A percentile compares a stretch with the other conserved stretches of the same genome.
phyloP scores from a whole-genome alignment of 2,329 filamentous ascomycete genomes.

The Tolypocladium inflatum region DNA sequence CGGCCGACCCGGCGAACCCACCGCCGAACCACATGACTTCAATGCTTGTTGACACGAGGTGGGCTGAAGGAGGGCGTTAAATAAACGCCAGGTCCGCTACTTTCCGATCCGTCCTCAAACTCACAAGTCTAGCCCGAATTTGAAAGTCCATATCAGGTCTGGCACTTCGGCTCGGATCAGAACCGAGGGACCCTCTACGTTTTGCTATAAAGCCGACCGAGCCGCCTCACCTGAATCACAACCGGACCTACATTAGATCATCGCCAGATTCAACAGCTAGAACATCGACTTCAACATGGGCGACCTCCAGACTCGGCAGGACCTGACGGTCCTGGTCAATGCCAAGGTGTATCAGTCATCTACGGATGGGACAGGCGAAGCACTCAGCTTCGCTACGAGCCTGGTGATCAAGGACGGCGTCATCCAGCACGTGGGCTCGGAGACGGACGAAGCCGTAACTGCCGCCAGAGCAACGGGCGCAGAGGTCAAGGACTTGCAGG shows the following conservation, averaged over 20 bases:
- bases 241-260: not conserved
- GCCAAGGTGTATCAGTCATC: constrained; percentile 11
- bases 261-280: not conserved
- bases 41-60: not conserved
- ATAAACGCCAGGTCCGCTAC: not conserved
- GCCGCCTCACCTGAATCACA: not conserved
- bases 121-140: not conserved
- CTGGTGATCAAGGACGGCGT: constrained; percentile 24
- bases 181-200: not conserved
- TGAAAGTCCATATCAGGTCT: not conserved
- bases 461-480: constrained; percentile 14
- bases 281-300: constrained; percentile 4
- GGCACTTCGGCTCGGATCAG: not conserved
- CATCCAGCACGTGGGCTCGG: constrained; percentile 23
- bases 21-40: not conserved
- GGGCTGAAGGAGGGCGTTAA: not conserved
- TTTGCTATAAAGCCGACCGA: not conserved
- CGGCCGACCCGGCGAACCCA: not conserved
- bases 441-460: constrained; percentile 11
- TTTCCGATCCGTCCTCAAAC: not conserved
- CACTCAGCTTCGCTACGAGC: constrained; percentile 9
- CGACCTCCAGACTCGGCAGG: not conserved
- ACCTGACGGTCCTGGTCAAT: constrained; percentile 9
- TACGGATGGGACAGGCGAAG: not conserved
- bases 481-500: constrained; percentile 16